phyloP scores from a whole-genome alignment of 169 alveolate species.

The Cryptosporidium felis region DNA sequence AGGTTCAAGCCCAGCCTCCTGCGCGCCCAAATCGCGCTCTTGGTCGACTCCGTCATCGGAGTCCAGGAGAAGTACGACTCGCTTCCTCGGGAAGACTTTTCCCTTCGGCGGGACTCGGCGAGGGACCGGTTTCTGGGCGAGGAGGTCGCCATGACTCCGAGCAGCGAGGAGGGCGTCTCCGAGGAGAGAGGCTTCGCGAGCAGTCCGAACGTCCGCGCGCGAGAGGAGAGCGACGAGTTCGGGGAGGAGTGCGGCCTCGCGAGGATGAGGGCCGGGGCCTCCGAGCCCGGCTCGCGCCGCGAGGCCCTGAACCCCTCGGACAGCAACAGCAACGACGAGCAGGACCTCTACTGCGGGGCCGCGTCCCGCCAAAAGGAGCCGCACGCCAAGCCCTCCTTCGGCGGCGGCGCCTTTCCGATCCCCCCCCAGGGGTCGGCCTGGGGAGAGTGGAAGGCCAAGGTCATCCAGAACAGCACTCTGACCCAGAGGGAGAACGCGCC shows the following conservation, averaged over 20 bases:
- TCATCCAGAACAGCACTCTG: conserved; percentile 87
- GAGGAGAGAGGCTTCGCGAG: conserved; percentile 15
- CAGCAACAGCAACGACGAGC: conserved; percentile 32
- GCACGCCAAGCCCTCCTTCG: neutral
- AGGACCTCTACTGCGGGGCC: neutral
- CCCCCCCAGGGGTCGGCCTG: conserved; percentile 85
- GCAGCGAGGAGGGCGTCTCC: neutral
- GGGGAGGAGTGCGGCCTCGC: neutral
- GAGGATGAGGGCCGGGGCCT: neutral
- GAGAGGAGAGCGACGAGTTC: neutral
- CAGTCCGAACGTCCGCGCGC: neutral
- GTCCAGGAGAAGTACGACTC: neutral
- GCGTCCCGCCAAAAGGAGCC: neutral
- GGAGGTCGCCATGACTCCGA: conserved; percentile 67
- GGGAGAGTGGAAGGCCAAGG: conserved; percentile 93
- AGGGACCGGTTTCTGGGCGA: neutral
- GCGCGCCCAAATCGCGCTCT: conserved; percentile 21
- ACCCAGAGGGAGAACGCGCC: conserved; percentile 88
- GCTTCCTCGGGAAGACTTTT: neutral
- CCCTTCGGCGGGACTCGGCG: neutral
- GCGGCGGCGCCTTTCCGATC: conserved; percentile 64
- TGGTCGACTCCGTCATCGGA: conserved; percentile 11
- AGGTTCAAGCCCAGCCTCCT: conserved; percentile 1
- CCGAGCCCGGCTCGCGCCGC: neutral
- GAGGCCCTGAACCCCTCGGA: neutral